phyloP scores from a whole-genome alignment of 2,329 filamentous ascomycete species.

The Claviceps arundinis region DNA sequence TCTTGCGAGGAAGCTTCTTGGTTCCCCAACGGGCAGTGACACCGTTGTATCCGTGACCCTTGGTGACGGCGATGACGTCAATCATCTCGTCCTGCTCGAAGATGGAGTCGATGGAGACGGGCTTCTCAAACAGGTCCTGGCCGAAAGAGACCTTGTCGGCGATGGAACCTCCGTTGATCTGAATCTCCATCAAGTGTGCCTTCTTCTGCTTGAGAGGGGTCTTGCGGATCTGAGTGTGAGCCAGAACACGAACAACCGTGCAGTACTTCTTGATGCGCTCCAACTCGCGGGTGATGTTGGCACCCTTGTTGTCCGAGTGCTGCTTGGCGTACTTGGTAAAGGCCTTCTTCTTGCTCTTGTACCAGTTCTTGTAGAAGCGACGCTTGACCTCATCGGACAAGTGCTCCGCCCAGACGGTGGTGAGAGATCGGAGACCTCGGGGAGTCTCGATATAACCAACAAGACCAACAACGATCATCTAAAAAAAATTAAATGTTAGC shows the following conservation, averaged over 20 bases:
- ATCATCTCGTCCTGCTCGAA: constrained; percentile 99
- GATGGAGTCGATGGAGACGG: constrained; percentile 79
- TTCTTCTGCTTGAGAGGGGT: constrained; percentile 99
- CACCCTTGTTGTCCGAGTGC: constrained; percentile 86
- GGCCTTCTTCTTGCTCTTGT: constrained; percentile 99
- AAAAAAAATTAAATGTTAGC: constrained; percentile 48
- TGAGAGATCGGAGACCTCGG: constrained; percentile 96
- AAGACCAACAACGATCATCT: constrained; percentile 99
- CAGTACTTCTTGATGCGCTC: constrained; percentile 99
- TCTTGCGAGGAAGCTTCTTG: constrained; percentile 99
- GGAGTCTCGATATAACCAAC: constrained; percentile 99
- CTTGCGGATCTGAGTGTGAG: constrained; percentile 98
- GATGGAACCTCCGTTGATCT: constrained; percentile 94
- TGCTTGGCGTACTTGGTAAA: constrained; percentile 99
- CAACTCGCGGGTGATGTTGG: constrained; percentile 89
- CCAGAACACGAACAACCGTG: constrained; percentile 96
- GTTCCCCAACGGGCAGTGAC: constrained; percentile 98
- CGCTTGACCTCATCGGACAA: constrained; percentile 97
- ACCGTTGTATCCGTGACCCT: constrained; percentile 97
- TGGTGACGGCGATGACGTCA: constrained; percentile 97
- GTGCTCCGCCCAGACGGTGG: constrained; percentile 99
- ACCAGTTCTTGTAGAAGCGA: constrained; percentile 99
- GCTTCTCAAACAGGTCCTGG: constrained; percentile 97
- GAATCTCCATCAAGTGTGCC: constrained; percentile 99
- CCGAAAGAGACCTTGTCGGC: constrained; percentile 96